A percentile compares a stretch with the other conserved stretches of the same genome.
phyloP scores from a whole-genome alignment of 2,329 filamentous ascomycete species.

The Aciculosporium take region DNA sequence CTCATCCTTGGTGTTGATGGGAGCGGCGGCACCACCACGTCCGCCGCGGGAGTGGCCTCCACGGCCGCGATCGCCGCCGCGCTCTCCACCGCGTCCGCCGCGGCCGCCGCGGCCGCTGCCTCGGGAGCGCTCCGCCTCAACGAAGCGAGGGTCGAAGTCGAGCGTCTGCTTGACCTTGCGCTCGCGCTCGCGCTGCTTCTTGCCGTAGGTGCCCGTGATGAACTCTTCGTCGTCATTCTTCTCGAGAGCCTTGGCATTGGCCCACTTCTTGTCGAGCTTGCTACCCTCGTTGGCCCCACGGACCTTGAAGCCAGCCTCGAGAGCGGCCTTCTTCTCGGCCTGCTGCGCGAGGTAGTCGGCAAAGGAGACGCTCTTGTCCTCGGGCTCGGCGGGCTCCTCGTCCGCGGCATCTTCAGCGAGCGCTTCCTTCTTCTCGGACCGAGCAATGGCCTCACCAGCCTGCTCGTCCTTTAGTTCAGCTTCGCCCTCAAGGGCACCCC shows the following conservation, averaged over 20 bases:
- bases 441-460: conserved; percentile 78
- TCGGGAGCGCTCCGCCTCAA: conserved; percentile 50
- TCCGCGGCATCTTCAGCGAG: conserved; percentile 33
- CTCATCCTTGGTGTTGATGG: conserved; percentile 44
- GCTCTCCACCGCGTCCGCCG: conserved; percentile 38
- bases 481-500: conserved; percentile 70
- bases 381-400: conserved; percentile 44
- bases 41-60: conserved; percentile 28
- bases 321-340: conserved; percentile 60
- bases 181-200: conserved; percentile 74
- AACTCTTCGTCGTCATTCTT: conserved; percentile 61
- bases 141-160: conserved; percentile 74
- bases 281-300: conserved; percentile 88
- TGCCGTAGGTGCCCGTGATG: conserved; percentile 59
- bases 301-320: conserved; percentile 50
- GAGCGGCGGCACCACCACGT: conserved; percentile 25
- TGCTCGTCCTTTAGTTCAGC: conserved; percentile 85
- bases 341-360: conserved; percentile 67
- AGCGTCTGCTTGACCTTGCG: conserved; percentile 83
- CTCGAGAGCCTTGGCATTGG: conserved; percentile 57
- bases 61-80: conserved; percentile 32
- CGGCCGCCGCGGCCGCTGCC: conserved; percentile 38
- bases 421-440: conserved; percentile 65
- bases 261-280: conserved; percentile 87
- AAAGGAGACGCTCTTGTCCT: conserved; percentile 86